Evolutionary conservation across 495 filamentous ascomycete species (phyloP).

Genomic region (Clohesyomyces aquaticus): DNA sequence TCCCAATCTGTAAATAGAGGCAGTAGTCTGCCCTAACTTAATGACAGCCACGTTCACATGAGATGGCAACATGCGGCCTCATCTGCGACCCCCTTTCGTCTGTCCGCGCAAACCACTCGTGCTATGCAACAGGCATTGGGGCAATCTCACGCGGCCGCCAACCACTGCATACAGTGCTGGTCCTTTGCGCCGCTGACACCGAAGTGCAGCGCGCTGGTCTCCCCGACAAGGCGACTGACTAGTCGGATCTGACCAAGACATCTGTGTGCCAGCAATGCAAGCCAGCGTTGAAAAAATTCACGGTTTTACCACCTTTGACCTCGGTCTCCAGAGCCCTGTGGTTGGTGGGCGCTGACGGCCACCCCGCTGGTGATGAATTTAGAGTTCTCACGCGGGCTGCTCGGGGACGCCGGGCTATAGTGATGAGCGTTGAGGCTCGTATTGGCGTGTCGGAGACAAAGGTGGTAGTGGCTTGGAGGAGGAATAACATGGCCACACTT

Average conservation of each 20-base stretch:
- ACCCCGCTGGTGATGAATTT: conserved; percentile 5
- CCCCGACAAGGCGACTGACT: neutral
- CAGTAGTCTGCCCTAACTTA: conserved; percentile 7
- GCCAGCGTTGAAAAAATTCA: neutral
- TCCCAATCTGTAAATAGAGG: conserved; percentile 3
- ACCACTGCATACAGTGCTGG: no score
- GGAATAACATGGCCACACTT: no score
- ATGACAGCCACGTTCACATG: conserved; percentile 19
- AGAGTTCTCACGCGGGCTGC: conserved; percentile 25
- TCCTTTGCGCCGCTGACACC: conserved; percentile 8
- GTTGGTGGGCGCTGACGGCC: conserved; percentile 13
- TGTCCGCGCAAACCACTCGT: neutral
- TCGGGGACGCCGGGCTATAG: conserved; percentile 30
- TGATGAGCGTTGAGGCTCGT: conserved; percentile 19
- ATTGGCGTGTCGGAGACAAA: neutral
- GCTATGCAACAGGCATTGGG: neutral
- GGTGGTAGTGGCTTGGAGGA: neutral
- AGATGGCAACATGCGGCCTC: conserved; percentile 13
- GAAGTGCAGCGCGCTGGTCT: conserved; percentile 1
- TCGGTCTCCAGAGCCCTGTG: neutral
- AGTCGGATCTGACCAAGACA: neutral
- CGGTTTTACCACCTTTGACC: conserved; percentile 17
- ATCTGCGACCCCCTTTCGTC: conserved; percentile 7
- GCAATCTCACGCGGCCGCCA: conserved; percentile 3
- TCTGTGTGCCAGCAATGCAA: no score